These are phyloP conservation scores for Carpinus fangiana DNA, from an alignment of 306 rosid species.

Conservation along the genomic window DNA sequence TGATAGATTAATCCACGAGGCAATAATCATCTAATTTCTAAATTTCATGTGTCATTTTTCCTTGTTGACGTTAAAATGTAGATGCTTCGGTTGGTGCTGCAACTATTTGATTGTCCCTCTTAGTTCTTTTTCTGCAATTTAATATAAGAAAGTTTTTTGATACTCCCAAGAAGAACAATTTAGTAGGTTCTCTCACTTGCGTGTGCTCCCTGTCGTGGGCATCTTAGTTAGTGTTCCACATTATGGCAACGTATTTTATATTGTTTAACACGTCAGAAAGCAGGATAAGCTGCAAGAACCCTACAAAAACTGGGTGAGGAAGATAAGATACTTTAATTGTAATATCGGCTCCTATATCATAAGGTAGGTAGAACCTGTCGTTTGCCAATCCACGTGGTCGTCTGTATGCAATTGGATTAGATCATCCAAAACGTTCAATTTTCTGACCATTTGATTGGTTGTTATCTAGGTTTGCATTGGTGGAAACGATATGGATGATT, in stretches of 20 bases:
- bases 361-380: neutral
- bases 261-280: conserved; percentile 12
- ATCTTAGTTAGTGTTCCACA: neutral
- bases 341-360: conserved; percentile 19
- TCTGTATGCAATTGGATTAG: neutral
- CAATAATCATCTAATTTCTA: no score
- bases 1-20: neutral
- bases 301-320: conserved; percentile 27
- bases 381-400: neutral
- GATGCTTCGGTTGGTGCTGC: neutral
- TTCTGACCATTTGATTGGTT: conserved; percentile 1
- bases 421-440: neutral
- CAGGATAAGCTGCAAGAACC: conserved; percentile 27
- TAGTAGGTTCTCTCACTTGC: neutral
- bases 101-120: conserved; percentile 12
- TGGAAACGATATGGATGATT: neutral
- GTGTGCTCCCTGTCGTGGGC: neutral
- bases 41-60: neutral
- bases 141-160: neutral
- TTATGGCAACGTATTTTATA: neutral
- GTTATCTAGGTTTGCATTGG: neutral
- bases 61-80: neutral
- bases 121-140: neutral
- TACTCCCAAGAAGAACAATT: neutral
- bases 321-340: conserved; percentile 37